phyloP scores from a whole-genome alignment of 495 filamentous ascomycete genomes.

The Talaromyces liani region DNA sequence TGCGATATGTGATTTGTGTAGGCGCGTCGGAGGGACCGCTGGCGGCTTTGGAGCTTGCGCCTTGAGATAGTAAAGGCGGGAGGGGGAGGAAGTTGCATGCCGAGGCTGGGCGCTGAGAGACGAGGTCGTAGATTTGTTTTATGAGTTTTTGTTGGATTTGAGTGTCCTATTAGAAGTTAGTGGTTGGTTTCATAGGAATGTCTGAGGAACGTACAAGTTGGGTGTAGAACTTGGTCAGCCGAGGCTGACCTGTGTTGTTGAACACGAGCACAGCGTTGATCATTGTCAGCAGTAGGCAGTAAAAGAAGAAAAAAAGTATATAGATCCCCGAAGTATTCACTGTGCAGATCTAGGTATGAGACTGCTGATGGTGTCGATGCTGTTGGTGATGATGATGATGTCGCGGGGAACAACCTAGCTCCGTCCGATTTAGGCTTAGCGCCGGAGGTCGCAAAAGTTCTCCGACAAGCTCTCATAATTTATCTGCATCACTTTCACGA shows the following conservation, averaged over 20 bases:
- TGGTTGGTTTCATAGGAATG: background rate
- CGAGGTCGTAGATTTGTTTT: constrained; percentile 95
- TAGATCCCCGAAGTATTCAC: too few relatives aligned
- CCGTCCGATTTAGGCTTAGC: background rate
- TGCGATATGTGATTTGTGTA: constrained; percentile 93
- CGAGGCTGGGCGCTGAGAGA: constrained; percentile 74
- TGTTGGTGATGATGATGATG: background rate
- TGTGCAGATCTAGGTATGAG: background rate
- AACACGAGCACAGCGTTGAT: constrained; percentile 99
- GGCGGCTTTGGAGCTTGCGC: constrained; percentile 47
- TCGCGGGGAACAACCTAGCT: background rate
- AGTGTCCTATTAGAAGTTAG: constrained; percentile 57
- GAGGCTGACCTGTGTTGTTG: constrained; percentile 94
- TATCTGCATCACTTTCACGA: background rate
- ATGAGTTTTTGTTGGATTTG: constrained; percentile 94
- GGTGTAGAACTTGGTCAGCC: constrained; percentile 98
- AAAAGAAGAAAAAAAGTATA: too few relatives aligned
- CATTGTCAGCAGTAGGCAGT: constrained; percentile 32
- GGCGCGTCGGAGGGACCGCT: constrained; percentile 75
- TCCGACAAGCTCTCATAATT: background rate
- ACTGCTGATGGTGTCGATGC: background rate
- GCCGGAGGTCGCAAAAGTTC: background rate
- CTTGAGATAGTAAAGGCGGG: constrained; percentile 58
- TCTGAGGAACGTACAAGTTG: constrained; percentile 60
- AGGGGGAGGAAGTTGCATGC: constrained; percentile 96